These are phyloP conservation scores for Melampsora larici-populina DNA, from an alignment of 1,284 basidiomycete species.

Conservation along the genomic window DNA sequence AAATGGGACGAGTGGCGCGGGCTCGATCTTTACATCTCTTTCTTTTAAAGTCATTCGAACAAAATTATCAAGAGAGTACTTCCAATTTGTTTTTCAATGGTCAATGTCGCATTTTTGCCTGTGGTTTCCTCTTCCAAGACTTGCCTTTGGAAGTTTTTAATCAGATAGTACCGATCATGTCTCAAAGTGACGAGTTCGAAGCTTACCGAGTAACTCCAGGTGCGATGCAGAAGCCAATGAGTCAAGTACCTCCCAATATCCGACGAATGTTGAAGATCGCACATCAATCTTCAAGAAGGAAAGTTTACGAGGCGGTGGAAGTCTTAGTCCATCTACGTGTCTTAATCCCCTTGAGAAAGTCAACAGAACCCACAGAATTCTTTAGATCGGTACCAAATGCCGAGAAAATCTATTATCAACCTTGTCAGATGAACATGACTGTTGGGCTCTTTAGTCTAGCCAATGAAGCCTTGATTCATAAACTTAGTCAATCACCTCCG, in stretches of 20 bases:
- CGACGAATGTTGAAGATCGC: conserved; percentile 61
- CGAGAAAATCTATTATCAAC: conserved; percentile 33
- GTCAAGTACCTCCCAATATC: conserved; percentile 59
- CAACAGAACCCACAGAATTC: conserved; percentile 21
- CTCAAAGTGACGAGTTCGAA: conserved; percentile 60
- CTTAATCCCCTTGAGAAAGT: conserved; percentile 59
- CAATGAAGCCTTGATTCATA: conserved; percentile 22
- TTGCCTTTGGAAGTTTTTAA: conserved; percentile 64
- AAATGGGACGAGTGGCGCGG: conserved; percentile 64
- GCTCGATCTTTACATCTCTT: conserved; percentile 65
- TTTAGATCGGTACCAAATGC: conserved; percentile 23
- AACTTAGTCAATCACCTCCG: conserved; percentile 15
- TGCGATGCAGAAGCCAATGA: conserved; percentile 59
- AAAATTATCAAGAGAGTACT: conserved; percentile 53
- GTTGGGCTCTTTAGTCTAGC: conserved; percentile 27
- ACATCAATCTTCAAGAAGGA: conserved; percentile 61
- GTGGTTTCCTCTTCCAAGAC: conserved; percentile 63
- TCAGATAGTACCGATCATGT: conserved; percentile 62
- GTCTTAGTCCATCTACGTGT: conserved; percentile 61
- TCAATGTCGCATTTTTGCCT: conserved; percentile 60
- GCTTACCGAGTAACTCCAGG: conserved; percentile 58
- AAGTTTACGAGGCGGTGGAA: conserved; percentile 64
- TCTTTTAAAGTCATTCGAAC: conserved; percentile 58
- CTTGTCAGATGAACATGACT: conserved; percentile 20
- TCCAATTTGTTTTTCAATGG: conserved; percentile 60